These are phyloP conservation scores for Ganoderma boninense DNA, from an alignment of 1,284 basidiomycete genomes.

Conservation along the genomic window DNA sequence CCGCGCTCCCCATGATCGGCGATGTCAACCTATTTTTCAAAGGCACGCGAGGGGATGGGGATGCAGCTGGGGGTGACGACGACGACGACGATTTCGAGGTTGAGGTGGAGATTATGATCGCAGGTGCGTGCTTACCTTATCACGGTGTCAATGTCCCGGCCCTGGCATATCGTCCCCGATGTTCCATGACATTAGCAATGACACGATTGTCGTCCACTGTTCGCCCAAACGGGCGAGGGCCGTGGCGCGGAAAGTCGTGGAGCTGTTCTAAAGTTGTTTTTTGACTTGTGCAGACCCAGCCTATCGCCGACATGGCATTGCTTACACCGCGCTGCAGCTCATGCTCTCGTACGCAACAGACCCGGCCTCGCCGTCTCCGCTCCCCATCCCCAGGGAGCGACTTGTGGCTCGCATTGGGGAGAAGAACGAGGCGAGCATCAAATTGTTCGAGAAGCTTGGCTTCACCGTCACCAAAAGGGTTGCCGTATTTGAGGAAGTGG, in stretches of 20 bases:
- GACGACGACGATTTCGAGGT: conserved; percentile 55
- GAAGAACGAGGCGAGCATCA: conserved; percentile 60
- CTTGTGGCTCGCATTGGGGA: conserved; percentile 66
- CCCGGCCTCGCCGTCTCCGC: conserved; percentile 37
- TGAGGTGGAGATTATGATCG: conserved; percentile 88
- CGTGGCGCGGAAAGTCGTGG: not conserved
- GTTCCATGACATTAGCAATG: too few species aligned
- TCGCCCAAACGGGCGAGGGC: not conserved
- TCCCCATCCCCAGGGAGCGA: conserved; percentile 47
- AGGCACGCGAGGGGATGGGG: conserved; percentile 46
- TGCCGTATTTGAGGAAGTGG: conserved; percentile 78
- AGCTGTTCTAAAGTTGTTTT: not conserved
- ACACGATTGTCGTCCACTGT: not conserved
- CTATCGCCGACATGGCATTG: conserved; percentile 74
- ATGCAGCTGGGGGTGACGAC: conserved; percentile 6
- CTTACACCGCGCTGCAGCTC: conserved; percentile 69
- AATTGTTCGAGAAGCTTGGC: conserved; percentile 74
- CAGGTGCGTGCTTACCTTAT: conserved; percentile 52
- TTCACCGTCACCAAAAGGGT: conserved; percentile 72
- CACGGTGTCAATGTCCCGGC: too few species aligned
- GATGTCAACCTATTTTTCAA: conserved; percentile 94
- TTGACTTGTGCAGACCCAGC: conserved; percentile 54
- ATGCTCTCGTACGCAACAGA: conserved; percentile 70
- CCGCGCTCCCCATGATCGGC: conserved; percentile 80
- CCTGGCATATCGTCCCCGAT: too few species aligned